Percentiles rank a stretch among this genome's conserved stretches.
Evolutionary conservation across 176 grass and related monocot species (phyloP).

Genomic region (Zoysia japonica): DNA sequence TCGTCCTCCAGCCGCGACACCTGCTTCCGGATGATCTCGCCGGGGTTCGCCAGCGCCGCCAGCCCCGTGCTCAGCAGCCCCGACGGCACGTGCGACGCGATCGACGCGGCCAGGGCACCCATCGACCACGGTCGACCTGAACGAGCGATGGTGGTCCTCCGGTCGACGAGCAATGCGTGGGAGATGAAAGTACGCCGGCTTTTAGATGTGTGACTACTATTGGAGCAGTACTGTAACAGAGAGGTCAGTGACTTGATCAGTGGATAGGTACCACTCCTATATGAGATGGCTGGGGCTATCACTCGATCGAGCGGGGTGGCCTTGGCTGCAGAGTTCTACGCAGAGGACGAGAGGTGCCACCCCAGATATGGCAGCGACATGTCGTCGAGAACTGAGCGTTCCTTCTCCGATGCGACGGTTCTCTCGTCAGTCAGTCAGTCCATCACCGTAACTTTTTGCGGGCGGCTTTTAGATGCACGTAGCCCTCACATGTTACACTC

Average conservation of each 20-base stretch:
- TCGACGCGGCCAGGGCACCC: slow-evolving; percentile 35
- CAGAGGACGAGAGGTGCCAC: background rate
- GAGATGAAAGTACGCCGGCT: too few relatives aligned
- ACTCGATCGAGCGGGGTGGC: background rate
- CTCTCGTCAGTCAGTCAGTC: background rate
- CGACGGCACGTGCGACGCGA: slow-evolving; percentile 44
- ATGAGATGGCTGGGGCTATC: background rate
- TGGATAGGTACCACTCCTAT: background rate
- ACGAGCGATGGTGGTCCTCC: too few relatives aligned
- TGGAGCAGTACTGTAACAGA: background rate
- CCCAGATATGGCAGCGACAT: background rate
- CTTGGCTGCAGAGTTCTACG: background rate
- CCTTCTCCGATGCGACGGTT: background rate
- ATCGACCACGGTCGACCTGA: background rate
- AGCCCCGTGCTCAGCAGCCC: slow-evolving; percentile 25
- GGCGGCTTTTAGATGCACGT: background rate
- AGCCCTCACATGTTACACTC: background rate
- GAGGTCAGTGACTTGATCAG: background rate
- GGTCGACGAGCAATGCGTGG: too few relatives aligned
- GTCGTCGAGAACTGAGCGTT: background rate
- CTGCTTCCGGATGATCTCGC: slow-evolving; percentile 30
- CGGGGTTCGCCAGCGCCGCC: slow-evolving; percentile 35
- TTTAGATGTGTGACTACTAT: background rate
- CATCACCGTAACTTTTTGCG: background rate
- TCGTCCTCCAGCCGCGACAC: slow-evolving; percentile 48